A percentile compares a stretch with the other conserved stretches of the same genome.
These are phyloP conservation scores for Cercospora canescens DNA, from an alignment of 2,329 filamentous ascomycete species.

Conservation along the genomic window DNA sequence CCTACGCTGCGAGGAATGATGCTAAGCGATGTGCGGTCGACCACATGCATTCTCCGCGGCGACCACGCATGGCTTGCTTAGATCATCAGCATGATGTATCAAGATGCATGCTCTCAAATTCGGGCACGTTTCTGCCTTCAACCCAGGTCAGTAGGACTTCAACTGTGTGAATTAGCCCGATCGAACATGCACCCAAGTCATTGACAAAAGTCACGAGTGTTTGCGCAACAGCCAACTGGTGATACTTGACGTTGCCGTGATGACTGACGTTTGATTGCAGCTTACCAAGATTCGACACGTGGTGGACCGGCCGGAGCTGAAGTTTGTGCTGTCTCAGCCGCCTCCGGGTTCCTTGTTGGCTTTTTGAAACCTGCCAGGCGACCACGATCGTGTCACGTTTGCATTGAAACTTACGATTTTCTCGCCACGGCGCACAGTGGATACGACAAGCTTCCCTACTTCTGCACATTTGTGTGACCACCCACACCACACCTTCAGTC, in stretches of 20 bases:
- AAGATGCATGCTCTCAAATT: background rate
- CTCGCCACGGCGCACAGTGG: background rate
- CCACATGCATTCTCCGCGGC: background rate
- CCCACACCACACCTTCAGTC: background rate
- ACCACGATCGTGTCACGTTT: slow-evolving; percentile 1
- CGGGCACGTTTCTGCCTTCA: background rate
- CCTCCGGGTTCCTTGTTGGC: background rate
- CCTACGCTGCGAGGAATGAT: background rate
- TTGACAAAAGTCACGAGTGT: background rate
- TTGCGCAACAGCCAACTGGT: background rate
- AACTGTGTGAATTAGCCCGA: background rate
- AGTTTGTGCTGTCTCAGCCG: background rate
- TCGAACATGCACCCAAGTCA: background rate
- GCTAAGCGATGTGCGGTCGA: background rate
- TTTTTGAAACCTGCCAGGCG: background rate
- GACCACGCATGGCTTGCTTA: background rate
- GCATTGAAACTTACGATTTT: background rate
- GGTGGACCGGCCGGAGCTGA: background rate
- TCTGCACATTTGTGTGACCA: background rate
- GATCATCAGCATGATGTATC: background rate
- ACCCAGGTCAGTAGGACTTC: background rate
- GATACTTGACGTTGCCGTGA: background rate
- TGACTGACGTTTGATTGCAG: slow-evolving; percentile 8
- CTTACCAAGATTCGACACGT: slow-evolving; percentile 6
- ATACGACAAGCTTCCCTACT: background rate